A percentile compares a stretch with the other conserved stretches of the same genome.
These are phyloP conservation scores for Parastagonospora avenae DNA, from an alignment of 2,329 filamentous ascomycete genomes.

Conservation along the genomic window DNA sequence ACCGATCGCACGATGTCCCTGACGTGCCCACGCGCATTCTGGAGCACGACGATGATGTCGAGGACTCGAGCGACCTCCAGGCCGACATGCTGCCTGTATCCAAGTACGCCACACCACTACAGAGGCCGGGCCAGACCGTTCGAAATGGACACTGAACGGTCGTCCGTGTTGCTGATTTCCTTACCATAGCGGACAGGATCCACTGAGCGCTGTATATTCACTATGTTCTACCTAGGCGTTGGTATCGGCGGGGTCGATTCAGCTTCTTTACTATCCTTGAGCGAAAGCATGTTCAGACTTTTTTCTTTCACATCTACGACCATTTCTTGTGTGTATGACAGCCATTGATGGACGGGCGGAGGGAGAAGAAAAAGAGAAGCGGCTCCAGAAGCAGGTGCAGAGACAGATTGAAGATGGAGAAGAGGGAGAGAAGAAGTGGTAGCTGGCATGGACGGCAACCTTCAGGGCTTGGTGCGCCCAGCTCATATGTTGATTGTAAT, in stretches of 20 bases:
- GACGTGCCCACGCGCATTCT: slow-evolving; percentile 94
- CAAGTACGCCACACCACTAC: slow-evolving; percentile 43
- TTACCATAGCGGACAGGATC: slow-evolving; percentile 6
- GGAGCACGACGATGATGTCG: slow-evolving; percentile 77
- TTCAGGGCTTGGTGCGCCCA: slow-evolving; percentile 9
- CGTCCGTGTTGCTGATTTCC: slow-evolving; percentile 5
- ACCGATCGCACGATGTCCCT: slow-evolving; percentile 73
- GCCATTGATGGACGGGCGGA: neutral
- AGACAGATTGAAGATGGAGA: neutral
- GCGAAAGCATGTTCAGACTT: slow-evolving; percentile 6
- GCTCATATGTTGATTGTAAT: slow-evolving; percentile 19
- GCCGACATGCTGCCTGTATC: slow-evolving; percentile 43
- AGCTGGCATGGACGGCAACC: neutral
- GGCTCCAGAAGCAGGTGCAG: neutral
- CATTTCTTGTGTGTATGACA: slow-evolving; percentile 8
- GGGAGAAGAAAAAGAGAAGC: neutral
- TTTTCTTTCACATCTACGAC: slow-evolving; percentile 5
- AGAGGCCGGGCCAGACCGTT: slow-evolving; percentile 25
- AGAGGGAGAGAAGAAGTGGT: neutral
- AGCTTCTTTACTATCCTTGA: slow-evolving; percentile 13
- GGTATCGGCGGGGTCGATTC: slow-evolving; percentile 9
- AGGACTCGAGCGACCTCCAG: slow-evolving; percentile 34
- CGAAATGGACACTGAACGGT: slow-evolving; percentile 11
- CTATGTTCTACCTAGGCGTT: slow-evolving; percentile 15
- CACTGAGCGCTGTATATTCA: slow-evolving; percentile 21